Base-by-base conservation (phyloP, 257 asterid species). In the Schizonepeta tenuifolia region DNA sequence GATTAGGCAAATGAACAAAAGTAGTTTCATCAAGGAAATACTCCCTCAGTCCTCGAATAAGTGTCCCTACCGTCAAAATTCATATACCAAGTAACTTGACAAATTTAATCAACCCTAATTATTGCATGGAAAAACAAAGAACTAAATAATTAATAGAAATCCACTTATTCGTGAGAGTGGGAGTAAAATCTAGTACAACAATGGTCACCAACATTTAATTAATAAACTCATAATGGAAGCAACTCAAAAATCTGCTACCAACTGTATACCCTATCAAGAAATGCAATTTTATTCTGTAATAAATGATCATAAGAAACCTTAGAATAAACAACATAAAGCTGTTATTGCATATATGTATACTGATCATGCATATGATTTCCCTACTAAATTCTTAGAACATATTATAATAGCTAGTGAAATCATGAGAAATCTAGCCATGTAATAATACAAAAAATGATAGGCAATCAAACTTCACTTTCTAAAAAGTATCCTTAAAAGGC, bases 321-420 rank as follows among this genome's bases (percentile, higher is more conserved):
- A 36, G 43, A 66, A 72, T 31, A 58, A 67, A 67, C 54, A 78
- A 67, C 51, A 64, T 31, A 65, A 54, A 31, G 75, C 57, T 67
- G 67, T 47, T 40, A 20, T 26, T 28, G 36, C 62, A 49, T 13
- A 68, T 53, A 47, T 77, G 33, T 17, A 63, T 70, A 26, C 49
- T 54, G 60, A 76, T 41, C 21, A 28, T 14, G 46, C 66, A 17
- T 43, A 58, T 65, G 71, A 54, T 72, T 78, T 53, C 72, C 65
- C 60, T 65, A 71, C 14, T 10, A 13, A 24, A 36, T 28, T 28
- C 17, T n/a, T 33, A 5, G 6, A 53, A 9, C 55, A 7, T 58
- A 63, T 59, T 31, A 15, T 47, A 43, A 64, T 46, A 58, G 49
- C n/a, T 31, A 55, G 47, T 22, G 61, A 68, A 49, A 72, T 41